Evolutionary conservation across 805 yeast genomes (phyloP).

Genomic region (Dipodascus geniculatus): DNA sequence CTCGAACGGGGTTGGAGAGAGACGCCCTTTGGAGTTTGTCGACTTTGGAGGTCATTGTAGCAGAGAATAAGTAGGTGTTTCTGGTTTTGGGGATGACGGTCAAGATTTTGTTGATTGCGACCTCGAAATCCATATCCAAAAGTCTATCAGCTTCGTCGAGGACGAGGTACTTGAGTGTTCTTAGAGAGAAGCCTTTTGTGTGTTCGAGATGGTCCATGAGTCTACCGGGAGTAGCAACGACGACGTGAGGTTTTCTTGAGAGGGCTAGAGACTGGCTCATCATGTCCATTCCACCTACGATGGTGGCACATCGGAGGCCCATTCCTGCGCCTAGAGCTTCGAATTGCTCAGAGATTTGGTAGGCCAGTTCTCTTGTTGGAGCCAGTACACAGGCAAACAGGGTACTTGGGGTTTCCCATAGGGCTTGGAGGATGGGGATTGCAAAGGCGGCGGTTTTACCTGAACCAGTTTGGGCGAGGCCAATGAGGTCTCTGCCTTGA

Average conservation of each 20-base stretch:
- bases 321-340: constrained; percentile 84
- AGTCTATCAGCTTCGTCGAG: constrained; percentile 97
- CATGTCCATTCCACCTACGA: constrained; percentile 97
- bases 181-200: constrained; percentile 78
- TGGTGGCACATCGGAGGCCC: constrained; percentile 83
- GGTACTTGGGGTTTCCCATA: constrained; percentile 83
- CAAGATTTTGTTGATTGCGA: constrained; percentile 77
- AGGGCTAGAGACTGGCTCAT: constrained; percentile 94
- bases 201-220: constrained; percentile 74
- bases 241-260: constrained; percentile 85
- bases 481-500: constrained; percentile 85
- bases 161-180: constrained; percentile 68
- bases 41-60: constrained; percentile 94
- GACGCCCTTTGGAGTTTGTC: constrained; percentile 94
- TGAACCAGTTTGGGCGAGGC: constrained; percentile 95
- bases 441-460: constrained; percentile 99
- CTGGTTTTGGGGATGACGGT: constrained; percentile 71
- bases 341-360: constrained; percentile 77
- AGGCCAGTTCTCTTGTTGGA: constrained; percentile 50
- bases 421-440: constrained; percentile 79
- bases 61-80: constrained; percentile 79
- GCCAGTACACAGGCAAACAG: constrained; percentile 81
- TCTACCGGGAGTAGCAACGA: constrained; percentile 89
- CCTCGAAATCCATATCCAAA: constrained; percentile 93
- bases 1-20: constrained; percentile 74